Evolutionary conservation across 441 rosid genomes (phyloP).

Genomic region (Biscutella laevigata): DNA sequence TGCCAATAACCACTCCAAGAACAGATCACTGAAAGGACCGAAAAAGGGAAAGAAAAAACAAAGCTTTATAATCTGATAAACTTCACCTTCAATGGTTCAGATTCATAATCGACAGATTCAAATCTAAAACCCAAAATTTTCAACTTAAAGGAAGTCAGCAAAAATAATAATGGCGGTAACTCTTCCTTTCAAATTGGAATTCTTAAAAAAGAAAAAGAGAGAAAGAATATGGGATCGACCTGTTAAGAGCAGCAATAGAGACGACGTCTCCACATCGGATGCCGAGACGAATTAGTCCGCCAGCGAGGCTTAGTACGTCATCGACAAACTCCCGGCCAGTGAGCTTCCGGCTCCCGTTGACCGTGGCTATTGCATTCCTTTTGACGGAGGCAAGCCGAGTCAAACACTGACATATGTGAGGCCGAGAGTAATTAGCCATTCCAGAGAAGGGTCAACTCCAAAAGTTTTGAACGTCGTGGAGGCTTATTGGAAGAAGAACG

Average conservation of each 20-base stretch:
- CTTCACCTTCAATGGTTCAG: too few species aligned
- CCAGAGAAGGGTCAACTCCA: background rate
- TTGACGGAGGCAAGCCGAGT: slow-evolving; percentile 43
- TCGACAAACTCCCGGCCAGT: slow-evolving; percentile 52
- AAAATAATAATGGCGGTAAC: too few species aligned
- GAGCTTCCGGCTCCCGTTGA: slow-evolving; percentile 37
- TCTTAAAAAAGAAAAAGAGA: too few species aligned
- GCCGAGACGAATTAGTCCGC: slow-evolving; percentile 41
- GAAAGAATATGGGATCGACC: slow-evolving; percentile 28
- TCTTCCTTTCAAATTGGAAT: background rate
- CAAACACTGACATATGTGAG: slow-evolving; percentile 71
- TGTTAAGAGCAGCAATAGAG: slow-evolving; percentile 62
- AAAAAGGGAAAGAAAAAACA: background rate
- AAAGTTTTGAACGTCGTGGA: background rate
- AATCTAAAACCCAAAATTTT: background rate
- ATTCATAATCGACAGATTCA: background rate
- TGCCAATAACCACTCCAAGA: slow-evolving; percentile 66
- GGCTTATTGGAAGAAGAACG: background rate
- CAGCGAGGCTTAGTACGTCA: slow-evolving; percentile 45
- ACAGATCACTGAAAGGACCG: slow-evolving; percentile 43
- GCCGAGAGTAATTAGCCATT: slow-evolving; percentile 51
- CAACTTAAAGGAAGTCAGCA: too few species aligned
- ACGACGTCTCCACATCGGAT: slow-evolving; percentile 51
- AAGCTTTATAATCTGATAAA: too few species aligned
- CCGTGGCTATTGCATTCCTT: slow-evolving; percentile 31